phyloP scores from a whole-genome alignment of 139 green algal genomes.

The Pleodorina starrii region DNA sequence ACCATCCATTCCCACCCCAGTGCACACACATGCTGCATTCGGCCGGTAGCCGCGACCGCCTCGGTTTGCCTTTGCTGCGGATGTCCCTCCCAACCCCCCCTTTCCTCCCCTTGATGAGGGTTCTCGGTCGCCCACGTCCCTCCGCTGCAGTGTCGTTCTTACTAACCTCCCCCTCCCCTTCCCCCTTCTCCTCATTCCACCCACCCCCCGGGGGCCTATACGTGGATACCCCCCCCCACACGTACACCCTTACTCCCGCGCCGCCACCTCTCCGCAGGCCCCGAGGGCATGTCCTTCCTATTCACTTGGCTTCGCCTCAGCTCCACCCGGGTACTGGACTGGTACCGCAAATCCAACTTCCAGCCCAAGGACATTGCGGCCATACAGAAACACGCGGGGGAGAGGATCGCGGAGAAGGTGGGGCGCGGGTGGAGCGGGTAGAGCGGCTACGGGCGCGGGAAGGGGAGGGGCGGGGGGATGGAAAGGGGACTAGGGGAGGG shows the following conservation, averaged over 20 bases:
- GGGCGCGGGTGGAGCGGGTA: neutral
- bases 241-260: neutral
- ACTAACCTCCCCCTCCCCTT: neutral
- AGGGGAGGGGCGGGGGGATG: neutral
- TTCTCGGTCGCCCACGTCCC: too few species aligned
- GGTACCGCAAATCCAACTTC: constrained; percentile 81
- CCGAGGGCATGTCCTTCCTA: constrained; percentile 79
- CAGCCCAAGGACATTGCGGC: constrained; percentile 94
- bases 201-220: too few species aligned
- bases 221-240: too few species aligned
- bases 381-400: constrained; percentile 84
- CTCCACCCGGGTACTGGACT: constrained; percentile 81
- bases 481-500: neutral
- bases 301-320: constrained; percentile 88
- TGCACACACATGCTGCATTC: too few species aligned
- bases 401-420: constrained; percentile 79
- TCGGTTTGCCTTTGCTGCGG: too few species aligned
- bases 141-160: too few species aligned
- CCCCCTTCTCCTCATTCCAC: too few species aligned
- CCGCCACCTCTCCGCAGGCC: constrained; percentile 50
- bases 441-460: neutral
- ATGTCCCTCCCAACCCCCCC: too few species aligned
- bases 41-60: too few species aligned
- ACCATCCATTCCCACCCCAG: too few species aligned
- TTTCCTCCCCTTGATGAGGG: too few species aligned